These are phyloP conservation scores for Raphidocelis subcapitata DNA, from an alignment of 139 green algal species.

Conservation along the genomic window DNA sequence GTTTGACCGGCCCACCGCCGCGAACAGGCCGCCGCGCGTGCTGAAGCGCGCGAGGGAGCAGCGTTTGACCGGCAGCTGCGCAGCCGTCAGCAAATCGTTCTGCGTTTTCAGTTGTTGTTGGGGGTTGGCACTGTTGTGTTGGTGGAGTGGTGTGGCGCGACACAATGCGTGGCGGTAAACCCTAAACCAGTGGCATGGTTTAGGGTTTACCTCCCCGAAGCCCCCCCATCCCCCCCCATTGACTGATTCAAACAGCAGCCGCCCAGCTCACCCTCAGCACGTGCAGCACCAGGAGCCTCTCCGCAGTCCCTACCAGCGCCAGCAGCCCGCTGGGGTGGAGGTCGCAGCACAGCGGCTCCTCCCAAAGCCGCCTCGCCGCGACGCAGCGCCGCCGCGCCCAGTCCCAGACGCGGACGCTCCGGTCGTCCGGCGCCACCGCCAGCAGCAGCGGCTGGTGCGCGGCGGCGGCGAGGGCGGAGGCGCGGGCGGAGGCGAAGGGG, in stretches of 20 bases:
- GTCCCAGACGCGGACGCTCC: conserved; percentile 18
- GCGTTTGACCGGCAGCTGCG: conserved; percentile 5
- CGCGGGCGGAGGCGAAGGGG: conserved; percentile 8
- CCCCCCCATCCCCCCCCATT: no score
- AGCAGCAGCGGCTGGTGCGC: conserved; percentile 24
- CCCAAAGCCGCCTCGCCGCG: conserved; percentile 6
- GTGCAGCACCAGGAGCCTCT: conserved; percentile 12
- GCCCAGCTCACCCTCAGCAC: conserved; percentile 9
- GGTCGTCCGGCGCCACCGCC: conserved; percentile 15
- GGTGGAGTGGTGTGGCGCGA: no score
- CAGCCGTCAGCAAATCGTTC: background rate
- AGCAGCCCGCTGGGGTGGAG: conserved; percentile 24
- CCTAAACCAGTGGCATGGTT: no score
- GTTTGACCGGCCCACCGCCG: conserved; percentile 20
- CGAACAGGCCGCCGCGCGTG: conserved; percentile 8
- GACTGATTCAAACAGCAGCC: no score
- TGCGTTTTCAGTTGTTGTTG: background rate
- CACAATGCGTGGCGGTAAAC: no score
- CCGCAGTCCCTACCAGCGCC: conserved; percentile 6
- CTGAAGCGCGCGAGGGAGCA: conserved; percentile 21
- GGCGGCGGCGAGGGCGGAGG: conserved; percentile 11
- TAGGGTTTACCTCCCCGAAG: no score
- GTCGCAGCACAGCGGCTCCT: conserved; percentile 16
- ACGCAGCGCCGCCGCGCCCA: conserved; percentile 12
- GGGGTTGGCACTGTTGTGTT: no score